Base-by-base conservation (phyloP, 2,329 filamentous ascomycete genomes). In the Sphaceloma murrayae region DNA sequence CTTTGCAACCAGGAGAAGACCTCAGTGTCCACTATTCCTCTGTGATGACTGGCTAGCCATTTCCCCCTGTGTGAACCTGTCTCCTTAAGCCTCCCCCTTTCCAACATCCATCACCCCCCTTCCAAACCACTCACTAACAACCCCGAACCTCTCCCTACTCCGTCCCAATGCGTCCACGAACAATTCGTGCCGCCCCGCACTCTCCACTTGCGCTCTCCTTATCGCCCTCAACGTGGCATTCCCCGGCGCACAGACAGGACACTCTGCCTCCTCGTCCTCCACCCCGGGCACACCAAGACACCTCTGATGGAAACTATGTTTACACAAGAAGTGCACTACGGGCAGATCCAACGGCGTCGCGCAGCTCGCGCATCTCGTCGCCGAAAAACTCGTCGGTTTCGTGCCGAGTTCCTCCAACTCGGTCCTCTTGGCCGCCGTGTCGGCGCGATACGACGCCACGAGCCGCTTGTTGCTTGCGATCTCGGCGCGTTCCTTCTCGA, bases 321-420 rank as follows among this genome's bases (percentile, higher is more conserved):
- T 94, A 68, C 91, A 98, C 51, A 98, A 65, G 61, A 98, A 98
- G 60, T 98, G 91, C 36, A 98, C 88, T 0, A 81, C 85, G 0
- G 91, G 91, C 9, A 96, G 69, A 52, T 95, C 88, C 13, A 96
- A 72, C 18, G 77, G 73, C 27, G 78, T 75, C 11, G 78, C 78
- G 60, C 91, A 98, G 42, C 83, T 80, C 19, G 82, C 80, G 61
- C 91, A 98, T 42, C 91, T 77, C 24, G 87, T 88, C 0, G 87
- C 80, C 60, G 93, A 85, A 70, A 98, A 96, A 1, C 93, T 83
- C 14, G 81, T 79, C 0, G 91, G 88, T 57, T 93, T 89, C 6
- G 73, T 74, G 5, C 74, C 75, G 0, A 98, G 72, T 38, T 88
- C 82, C 1, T 75, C 69, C 13, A 96, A 78, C 64, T 96, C 89